Conservation (phyloP, 192 early-diverging fungal genomes). For the Coemansia reversa region DNA sequence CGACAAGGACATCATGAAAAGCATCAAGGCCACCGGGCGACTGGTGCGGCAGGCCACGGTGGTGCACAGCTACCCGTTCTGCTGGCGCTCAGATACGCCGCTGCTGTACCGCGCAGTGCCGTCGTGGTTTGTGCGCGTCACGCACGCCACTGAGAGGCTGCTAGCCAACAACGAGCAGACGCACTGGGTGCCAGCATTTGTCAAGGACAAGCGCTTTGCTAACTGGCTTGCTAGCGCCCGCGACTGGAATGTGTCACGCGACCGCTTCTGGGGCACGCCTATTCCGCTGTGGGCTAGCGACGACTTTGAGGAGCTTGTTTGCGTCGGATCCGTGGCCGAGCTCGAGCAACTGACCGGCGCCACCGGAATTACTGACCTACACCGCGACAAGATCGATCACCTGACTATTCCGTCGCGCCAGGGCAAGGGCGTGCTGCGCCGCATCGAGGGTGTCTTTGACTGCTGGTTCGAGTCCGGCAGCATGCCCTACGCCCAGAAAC, state of each 20-base stretch:
- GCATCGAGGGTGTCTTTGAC: conserved; percentile 97
- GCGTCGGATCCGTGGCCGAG: conserved; percentile 88
- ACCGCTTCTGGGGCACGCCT: conserved; percentile 99
- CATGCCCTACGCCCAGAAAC: conserved; percentile 99
- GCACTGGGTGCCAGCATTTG: conserved; percentile 94
- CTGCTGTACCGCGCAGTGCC: conserved; percentile 96
- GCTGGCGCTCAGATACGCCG: conserved; percentile 97
- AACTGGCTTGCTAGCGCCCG: conserved; percentile 96
- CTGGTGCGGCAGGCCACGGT: conserved; percentile 89
- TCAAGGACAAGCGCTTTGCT: conserved; percentile 96
- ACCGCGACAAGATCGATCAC: conserved; percentile 95
- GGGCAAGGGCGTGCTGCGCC: conserved; percentile 78
- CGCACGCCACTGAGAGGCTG: conserved; percentile 79
- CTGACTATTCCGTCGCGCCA: conserved; percentile 93
- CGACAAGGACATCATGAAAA: conserved; percentile 94
- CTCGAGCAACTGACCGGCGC: conserved; percentile 84
- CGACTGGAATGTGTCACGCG: conserved; percentile 98
- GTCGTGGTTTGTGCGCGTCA: conserved; percentile 95
- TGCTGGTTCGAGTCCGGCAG: conserved; percentile 98
- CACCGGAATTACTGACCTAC: conserved; percentile 85
- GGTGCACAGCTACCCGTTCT: conserved; percentile 95
- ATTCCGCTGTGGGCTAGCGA: conserved; percentile 97
- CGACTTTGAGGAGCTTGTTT: conserved; percentile 84
- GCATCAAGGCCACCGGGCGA: conserved; percentile 76
- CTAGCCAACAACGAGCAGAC: conserved; percentile 83